Base-by-base conservation (phyloP, 2,329 filamentous ascomycete genomes). In the Ophiostoma populinum region DNA sequence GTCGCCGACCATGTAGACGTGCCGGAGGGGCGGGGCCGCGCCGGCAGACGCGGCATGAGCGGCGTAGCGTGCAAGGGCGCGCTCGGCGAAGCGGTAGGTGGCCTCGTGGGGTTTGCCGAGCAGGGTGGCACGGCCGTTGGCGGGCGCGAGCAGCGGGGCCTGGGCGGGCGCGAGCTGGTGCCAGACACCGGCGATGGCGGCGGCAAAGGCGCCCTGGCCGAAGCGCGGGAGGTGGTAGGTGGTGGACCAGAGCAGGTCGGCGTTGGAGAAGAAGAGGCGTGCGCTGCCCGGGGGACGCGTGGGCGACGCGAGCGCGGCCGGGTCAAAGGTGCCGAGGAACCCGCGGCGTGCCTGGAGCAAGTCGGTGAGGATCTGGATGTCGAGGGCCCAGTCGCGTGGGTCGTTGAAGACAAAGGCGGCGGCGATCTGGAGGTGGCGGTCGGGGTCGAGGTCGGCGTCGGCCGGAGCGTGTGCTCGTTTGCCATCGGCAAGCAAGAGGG, bases 341-440 rank as follows among this genome's bases (percentile, higher is more conserved):
- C 90, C 90, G n/a, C 65, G 48, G 13, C 70, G 63, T 1, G 86
- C 93, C 26, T 92, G 64, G 6, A 95, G 61, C 9, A 93, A 59
- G 54, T 98, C 90, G 36, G 79, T 50, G 38, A 95, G 78, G 46
- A 95, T 61, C 51, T 92, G 80, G 3, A 74, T 73, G 53, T 95
- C 87, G 8, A 94, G 66, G 1, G 80, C 85, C 90, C 90, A 98
- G 59, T 98, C 90, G 37, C 90, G 72, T 4, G 90, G 86, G 55
- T 95, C 90, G 53, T 93, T 92, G 65, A 87, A 94, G 6, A 94
- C 79, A 48, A 95, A 79, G 19, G 95, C 72, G 19, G 86, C 85
- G 49, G 92, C 83, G 45, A 98, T 78, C 27, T 40, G 40, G n/a
- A 45, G 37, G 36, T 40, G 35, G 46, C 82, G 85, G 32, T 87